Conservation (phyloP, 768 basidiomycete species). For the Pisolithus microcarpus region DNA sequence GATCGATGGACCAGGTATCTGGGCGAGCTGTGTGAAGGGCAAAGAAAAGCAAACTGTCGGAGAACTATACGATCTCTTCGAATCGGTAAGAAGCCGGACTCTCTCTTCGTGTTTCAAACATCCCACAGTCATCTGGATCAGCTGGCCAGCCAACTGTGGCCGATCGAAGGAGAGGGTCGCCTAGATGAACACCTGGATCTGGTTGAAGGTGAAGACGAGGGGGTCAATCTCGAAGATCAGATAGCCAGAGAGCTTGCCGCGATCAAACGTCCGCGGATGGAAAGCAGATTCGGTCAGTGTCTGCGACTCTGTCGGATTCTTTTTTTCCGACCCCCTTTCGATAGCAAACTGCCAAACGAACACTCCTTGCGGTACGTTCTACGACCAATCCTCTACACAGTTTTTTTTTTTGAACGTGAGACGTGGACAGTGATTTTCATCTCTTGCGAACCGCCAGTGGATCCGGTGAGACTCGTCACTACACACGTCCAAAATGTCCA, state of each 20-base stretch:
- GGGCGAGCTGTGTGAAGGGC: conserved; percentile 82
- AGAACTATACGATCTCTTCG: conserved; percentile 74
- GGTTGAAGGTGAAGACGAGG: conserved; percentile 30
- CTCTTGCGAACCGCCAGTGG: conserved; percentile 69
- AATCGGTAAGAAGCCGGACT: conserved; percentile 45
- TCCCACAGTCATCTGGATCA: conserved; percentile 25
- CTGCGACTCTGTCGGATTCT: neutral
- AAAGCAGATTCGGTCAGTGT: conserved; percentile 57
- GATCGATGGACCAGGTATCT: conserved; percentile 77
- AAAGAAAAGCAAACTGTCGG: conserved; percentile 74
- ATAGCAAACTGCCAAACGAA: conserved; percentile 72
- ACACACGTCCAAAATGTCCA: conserved; percentile 58
- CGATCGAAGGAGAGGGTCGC: conserved; percentile 27
- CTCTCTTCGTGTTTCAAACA: neutral
- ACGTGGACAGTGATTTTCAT: conserved; percentile 60
- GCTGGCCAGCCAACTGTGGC: conserved; percentile 73
- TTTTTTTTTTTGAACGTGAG: neutral
- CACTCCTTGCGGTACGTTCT: conserved; percentile 59
- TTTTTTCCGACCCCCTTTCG: conserved; percentile 7
- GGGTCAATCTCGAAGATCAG: conserved; percentile 58
- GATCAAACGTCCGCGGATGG: conserved; percentile 58
- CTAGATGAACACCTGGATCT: conserved; percentile 22
- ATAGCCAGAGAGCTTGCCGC: conserved; percentile 65
- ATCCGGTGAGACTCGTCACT: conserved; percentile 64
- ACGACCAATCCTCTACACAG: neutral